Evolutionary conservation across 176 grass and related monocot species (phyloP), one percentile per base, ranked within the genome.

Genomic region (Microstegium vimineum): DNA sequence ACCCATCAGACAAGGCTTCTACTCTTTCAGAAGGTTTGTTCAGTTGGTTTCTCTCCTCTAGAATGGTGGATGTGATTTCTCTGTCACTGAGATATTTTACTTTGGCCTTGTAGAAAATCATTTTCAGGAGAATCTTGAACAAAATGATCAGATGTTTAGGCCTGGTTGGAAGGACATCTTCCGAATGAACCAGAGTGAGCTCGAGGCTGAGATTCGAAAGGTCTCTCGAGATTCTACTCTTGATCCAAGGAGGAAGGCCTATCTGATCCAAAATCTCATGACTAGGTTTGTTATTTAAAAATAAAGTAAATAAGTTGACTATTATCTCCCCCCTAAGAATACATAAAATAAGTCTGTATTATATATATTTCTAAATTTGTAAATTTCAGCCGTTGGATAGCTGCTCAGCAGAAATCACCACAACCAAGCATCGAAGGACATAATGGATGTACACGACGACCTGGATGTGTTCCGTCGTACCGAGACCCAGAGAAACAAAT

Each of bases 141-240:
- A 92, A 51, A 85, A 59, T 81, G 88, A 87, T 15, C 79, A 92
- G 83, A 94, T 83, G 86, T 97, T 97, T 75, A 94, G 88, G 45
- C 94, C 92, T 84, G 94, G 94, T 14, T 97, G 94, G 94, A 97
- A 97, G 74, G 94, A 97, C 76, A 94, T 97, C 74, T 97, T 97
- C 60, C 60, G 85, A 73, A 97, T 97, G 94, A 97, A 97, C 77
- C 92, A 97, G 63, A 89, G 83, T 66, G 94, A 97, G 83, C 81
- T 97, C 3, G 94, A 97, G 81, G 85, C 90, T 26, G 92, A 97
- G 84, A 90, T 97, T 81, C 87, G 82, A 31, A 97, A 90, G 88
- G 83, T 97, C 85, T 92, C 94, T 80, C 83, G 86, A 77, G 94
- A 97, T 77, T 89, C 92, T 74, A 94, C 77, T 62, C 92, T 97